Base-by-base conservation (phyloP, 2,329 filamentous ascomycete genomes). In the Chlorencoelia australis region DNA sequence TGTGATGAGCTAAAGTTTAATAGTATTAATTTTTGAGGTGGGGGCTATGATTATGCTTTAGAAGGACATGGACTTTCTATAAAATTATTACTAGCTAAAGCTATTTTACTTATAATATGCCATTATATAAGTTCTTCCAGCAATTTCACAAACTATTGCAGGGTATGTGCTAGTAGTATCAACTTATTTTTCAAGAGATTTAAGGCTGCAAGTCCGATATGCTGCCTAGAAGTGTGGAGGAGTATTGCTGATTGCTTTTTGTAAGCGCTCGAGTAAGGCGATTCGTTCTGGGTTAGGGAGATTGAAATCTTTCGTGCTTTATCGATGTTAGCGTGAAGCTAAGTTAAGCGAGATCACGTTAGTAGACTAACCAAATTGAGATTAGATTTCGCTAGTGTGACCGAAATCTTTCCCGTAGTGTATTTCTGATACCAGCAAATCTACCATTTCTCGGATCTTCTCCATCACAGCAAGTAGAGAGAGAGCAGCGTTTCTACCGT, bases 281-380 rank as follows among this genome's bases (percentile, higher is more conserved):
- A 26, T 31, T 32, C 41, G 43, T 44, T 46, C 41, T 38, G 24
- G 38, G 28, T 35, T 42, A 3, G 38, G 41, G 5, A 21, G 31
- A 21, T 46, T 46, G 36, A 43, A 46, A 39, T 45, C 37, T 33
- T 45, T 40, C 28, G 37, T 40, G n/a, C n/a, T 31, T 13, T 32
- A n/a, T 7, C 10, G 18, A 22, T 22, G n/a, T n/a, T n/a, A n/a
- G n/a, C n/a, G n/a, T n/a, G n/a, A n/a, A n/a, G n/a, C n/a, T n/a
- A n/a, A n/a, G n/a, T n/a, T n/a, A n/a, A n/a, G n/a, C n/a, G n/a
- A n/a, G n/a, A n/a, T n/a, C n/a, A n/a, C n/a, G n/a, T n/a, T n/a
- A n/a, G n/a, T n/a, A n/a, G n/a, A n/a, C n/a, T n/a, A n/a, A n/a
- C n/a, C n/a, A n/a, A n/a, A n/a, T n/a, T n/a, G n/a, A n/a, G n/a